These are phyloP conservation scores for Inonotus hispidus DNA, from an alignment of 1,284 basidiomycete genomes.

Conservation along the genomic window DNA sequence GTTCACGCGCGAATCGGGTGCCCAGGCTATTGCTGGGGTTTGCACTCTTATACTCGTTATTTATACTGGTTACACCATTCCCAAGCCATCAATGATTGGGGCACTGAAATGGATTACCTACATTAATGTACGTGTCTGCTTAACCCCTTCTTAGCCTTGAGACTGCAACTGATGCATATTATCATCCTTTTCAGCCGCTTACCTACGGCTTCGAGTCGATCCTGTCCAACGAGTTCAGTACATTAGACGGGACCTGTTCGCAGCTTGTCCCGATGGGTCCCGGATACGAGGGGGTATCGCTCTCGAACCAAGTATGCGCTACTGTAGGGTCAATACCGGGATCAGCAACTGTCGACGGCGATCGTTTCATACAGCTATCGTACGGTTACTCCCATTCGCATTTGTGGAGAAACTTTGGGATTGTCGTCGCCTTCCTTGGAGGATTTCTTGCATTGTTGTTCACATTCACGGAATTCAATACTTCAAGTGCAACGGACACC, in stretches of 20 bases:
- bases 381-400: constrained; percentile 46
- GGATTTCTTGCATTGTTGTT: constrained; percentile 44
- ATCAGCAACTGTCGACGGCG: constrained; percentile 24
- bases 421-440: constrained; percentile 47
- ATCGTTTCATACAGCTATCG: constrained; percentile 33
- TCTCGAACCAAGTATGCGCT: constrained; percentile 28
- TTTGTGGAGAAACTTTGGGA: constrained; percentile 54
- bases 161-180: not conserved
- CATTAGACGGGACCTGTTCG: constrained; percentile 37
- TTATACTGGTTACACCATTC: constrained; percentile 39
- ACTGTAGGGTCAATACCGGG: constrained; percentile 24
- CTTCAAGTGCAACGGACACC: constrained; percentile 28
- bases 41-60: constrained; percentile 41
- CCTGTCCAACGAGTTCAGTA: constrained; percentile 50
- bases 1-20: constrained; percentile 37
- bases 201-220: constrained; percentile 45
- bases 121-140: constrained; percentile 32
- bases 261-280: constrained; percentile 42
- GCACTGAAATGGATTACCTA: constrained; percentile 46
- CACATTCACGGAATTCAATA: constrained; percentile 46
- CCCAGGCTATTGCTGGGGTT: constrained; percentile 48
- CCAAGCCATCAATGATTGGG: constrained; percentile 25
- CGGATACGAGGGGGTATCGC: constrained; percentile 37
- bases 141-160: constrained; percentile 21
- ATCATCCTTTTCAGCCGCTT: constrained; percentile 30